These are phyloP conservation scores for Taphrina populina DNA, from an alignment of 1,139 yeast genomes.

Conservation along the genomic window DNA sequence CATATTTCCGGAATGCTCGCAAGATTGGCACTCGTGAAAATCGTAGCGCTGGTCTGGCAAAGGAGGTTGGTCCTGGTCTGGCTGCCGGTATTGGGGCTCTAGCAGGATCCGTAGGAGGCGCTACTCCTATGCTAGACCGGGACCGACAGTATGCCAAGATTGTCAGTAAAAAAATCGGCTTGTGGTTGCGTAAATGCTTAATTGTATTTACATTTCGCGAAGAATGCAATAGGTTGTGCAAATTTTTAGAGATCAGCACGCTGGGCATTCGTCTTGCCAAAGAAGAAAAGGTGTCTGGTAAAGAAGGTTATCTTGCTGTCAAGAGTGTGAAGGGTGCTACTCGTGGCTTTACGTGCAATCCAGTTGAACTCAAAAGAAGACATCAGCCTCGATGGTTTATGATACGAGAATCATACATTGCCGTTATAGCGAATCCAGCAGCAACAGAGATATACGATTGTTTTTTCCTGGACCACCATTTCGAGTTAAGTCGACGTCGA, in stretches of 20 bases:
- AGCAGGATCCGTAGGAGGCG: conserved; percentile 32
- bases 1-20: conserved; percentile 40
- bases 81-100: conserved; percentile 33
- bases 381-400: conserved; percentile 91
- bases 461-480: conserved; percentile 68
- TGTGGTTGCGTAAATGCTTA: conserved; percentile 64
- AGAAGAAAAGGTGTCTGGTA: conserved; percentile 79
- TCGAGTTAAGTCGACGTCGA: conserved; percentile 50
- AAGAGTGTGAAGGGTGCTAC: conserved; percentile 81
- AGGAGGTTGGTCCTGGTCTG: conserved; percentile 22
- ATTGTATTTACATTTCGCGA: conserved; percentile 65
- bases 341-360: conserved; percentile 50
- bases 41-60: conserved; percentile 19
- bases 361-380: conserved; percentile 51
- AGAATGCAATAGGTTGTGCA: conserved; percentile 76
- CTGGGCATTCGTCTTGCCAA: conserved; percentile 78
- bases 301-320: conserved; percentile 80
- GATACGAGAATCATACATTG: conserved; percentile 76
- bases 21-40: conserved; percentile 35
- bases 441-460: conserved; percentile 90
- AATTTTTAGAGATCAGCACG: conserved; percentile 86
- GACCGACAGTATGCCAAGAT: conserved; percentile 28
- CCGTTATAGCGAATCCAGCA: conserved; percentile 80
- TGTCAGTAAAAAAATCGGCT: conserved; percentile 50
- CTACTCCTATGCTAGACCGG: conserved; percentile 6